These are phyloP conservation scores for Ananas comosus DNA, from an alignment of 176 grass and related monocot genomes.

Conservation along the genomic window DNA sequence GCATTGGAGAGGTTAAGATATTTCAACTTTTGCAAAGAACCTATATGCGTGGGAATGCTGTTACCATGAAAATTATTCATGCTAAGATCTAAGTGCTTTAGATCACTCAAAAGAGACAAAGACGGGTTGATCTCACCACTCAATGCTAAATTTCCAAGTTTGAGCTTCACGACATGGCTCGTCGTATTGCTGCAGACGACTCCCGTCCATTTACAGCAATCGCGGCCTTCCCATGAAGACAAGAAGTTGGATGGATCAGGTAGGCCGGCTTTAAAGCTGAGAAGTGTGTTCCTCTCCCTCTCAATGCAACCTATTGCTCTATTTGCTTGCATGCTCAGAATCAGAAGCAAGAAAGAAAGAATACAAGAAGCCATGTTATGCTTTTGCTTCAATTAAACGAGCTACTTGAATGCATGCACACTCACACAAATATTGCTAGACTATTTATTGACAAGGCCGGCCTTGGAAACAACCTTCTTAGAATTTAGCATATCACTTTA, in stretches of 20 bases:
- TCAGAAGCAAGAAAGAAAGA: too few relatives aligned
- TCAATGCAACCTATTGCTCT: neutral
- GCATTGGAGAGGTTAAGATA: too few relatives aligned
- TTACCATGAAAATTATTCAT: neutral
- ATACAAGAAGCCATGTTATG: too few relatives aligned
- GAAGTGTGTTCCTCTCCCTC: conserved; percentile 15
- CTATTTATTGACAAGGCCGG: too few relatives aligned
- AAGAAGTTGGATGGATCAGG: neutral
- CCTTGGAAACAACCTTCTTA: too few relatives aligned
- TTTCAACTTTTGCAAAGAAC: too few relatives aligned
- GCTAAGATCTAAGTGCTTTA: conserved; percentile 19
- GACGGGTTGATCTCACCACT: conserved; percentile 20
- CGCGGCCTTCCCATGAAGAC: conserved; percentile 1
- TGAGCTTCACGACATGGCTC: conserved; percentile 17
- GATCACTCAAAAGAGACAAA: conserved; percentile 5
- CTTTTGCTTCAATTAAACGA: too few relatives aligned
- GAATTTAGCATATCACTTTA: too few relatives aligned
- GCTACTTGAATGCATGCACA: too few relatives aligned
- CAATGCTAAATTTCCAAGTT: neutral
- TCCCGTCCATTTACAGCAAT: conserved; percentile 22
- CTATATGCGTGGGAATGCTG: too few relatives aligned
- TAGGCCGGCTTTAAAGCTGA: conserved; percentile 18
- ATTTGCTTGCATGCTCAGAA: neutral
- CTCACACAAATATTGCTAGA: too few relatives aligned
- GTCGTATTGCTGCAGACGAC: conserved; percentile 16